phyloP scores from a whole-genome alignment of 2,329 filamentous ascomycete genomes.

The Purpureocillium takamizusanense region DNA sequence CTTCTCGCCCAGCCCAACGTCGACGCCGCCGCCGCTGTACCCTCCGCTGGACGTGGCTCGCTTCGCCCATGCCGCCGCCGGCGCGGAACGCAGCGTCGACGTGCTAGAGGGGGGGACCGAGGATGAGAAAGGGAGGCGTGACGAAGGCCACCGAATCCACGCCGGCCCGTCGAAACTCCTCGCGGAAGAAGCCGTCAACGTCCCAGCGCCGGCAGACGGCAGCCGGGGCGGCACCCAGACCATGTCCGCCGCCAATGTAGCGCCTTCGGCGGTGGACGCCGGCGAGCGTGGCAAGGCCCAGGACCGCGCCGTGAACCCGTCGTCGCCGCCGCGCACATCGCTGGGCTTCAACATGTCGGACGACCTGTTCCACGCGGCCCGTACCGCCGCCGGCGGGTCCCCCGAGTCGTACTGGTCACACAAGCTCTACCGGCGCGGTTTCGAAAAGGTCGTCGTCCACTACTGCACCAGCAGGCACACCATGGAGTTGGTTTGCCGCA shows the following conservation, averaged over 20 bases:
- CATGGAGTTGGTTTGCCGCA: constrained; percentile 55
- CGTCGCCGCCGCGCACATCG: constrained; percentile 16
- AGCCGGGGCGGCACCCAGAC: no score
- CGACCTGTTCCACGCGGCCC: constrained; percentile 30
- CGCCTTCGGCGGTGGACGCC: not conserved
- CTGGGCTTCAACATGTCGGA: constrained; percentile 20
- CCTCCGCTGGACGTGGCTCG: constrained; percentile 15
- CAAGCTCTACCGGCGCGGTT: constrained; percentile 51
- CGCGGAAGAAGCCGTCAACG: no score
- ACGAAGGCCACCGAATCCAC: no score
- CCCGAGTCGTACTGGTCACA: constrained; percentile 59
- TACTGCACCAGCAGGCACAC: constrained; percentile 64
- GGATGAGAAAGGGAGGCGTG: no score
- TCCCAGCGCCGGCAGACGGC: no score
- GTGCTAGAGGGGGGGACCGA: not conserved
- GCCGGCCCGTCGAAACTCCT: no score
- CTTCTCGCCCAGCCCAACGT: constrained; percentile 14
- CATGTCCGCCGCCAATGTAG: not conserved
- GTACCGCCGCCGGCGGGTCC: constrained; percentile 31
- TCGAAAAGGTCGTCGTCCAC: constrained; percentile 55
- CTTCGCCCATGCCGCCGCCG: constrained; percentile 13
- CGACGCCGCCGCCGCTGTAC: constrained; percentile 11
- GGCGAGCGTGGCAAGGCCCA: not conserved
- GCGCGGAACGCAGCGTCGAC: not conserved
- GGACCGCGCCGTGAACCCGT: constrained; percentile 6